phyloP scores from a whole-genome alignment of 306 rosid species.

The Cicer cuneatum region DNA sequence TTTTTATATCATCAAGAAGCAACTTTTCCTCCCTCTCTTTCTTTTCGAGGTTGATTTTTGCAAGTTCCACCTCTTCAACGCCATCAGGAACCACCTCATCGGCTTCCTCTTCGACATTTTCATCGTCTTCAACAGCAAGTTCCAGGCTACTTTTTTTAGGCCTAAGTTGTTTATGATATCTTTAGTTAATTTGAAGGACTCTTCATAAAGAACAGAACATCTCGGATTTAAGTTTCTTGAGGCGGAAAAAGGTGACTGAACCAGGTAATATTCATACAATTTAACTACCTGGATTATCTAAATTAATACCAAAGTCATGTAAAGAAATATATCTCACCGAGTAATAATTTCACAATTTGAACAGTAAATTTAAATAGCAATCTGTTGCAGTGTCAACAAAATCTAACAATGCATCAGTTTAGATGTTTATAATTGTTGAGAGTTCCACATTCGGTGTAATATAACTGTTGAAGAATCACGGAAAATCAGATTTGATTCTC shows the following conservation, averaged over 20 bases:
- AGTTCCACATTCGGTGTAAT: neutral
- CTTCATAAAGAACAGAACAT: slow-evolving; percentile 32
- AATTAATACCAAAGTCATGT: slow-evolving; percentile 36
- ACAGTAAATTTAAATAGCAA: slow-evolving; percentile 23
- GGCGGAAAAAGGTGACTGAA: slow-evolving; percentile 16
- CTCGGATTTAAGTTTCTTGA: slow-evolving; percentile 29
- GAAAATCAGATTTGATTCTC: no score
- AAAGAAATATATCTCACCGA: slow-evolving; percentile 31
- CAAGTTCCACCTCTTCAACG: slow-evolving; percentile 98
- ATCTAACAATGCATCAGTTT: slow-evolving; percentile 1
- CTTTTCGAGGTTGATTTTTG: slow-evolving; percentile 78
- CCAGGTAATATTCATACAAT: slow-evolving; percentile 29
- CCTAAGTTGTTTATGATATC: slow-evolving; percentile 56
- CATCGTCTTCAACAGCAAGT: slow-evolving; percentile 82
- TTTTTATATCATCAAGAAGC: slow-evolving; percentile 75
- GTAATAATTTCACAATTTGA: slow-evolving; percentile 12
- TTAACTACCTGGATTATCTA: slow-evolving; percentile 32
- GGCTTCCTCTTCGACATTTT: slow-evolving; percentile 82
- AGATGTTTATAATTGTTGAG: neutral
- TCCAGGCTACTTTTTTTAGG: slow-evolving; percentile 70
- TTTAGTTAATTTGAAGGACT: slow-evolving; percentile 44
- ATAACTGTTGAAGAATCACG: neutral
- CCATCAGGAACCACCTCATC: slow-evolving; percentile 96
- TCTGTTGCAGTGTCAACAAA: slow-evolving; percentile 5
- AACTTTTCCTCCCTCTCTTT: slow-evolving; percentile 73